phyloP scores from a whole-genome alignment of 164 flowering plant genomes.

The Chimonanthus salicifolius region DNA sequence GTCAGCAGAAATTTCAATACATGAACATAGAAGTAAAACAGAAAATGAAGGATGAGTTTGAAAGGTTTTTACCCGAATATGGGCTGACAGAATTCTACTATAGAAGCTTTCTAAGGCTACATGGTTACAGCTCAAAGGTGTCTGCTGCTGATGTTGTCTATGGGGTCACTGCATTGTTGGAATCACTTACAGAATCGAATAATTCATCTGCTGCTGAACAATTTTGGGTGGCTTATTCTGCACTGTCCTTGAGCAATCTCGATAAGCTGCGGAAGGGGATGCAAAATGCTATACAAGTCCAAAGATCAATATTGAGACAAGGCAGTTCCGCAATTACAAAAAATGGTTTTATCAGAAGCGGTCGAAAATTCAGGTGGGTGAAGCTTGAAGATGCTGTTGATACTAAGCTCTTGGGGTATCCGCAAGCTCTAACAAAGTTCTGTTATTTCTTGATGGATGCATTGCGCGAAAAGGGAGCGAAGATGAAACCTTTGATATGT shows the following conservation, averaged over 20 bases:
- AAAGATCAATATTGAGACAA: constrained; percentile 80
- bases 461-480: constrained; percentile 81
- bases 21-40: constrained; percentile 82
- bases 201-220: constrained; percentile 71
- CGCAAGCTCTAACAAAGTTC: constrained; percentile 90
- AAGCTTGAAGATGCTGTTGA: constrained; percentile 88
- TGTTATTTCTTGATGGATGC: constrained; percentile 95
- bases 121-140: constrained; percentile 84
- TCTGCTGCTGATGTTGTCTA: constrained; percentile 98
- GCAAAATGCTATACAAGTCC: constrained; percentile 82
- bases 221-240: constrained; percentile 79
- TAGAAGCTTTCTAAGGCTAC: constrained; percentile 70
- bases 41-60: constrained; percentile 88
- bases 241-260: constrained; percentile 67
- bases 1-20: constrained; percentile 93
- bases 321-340: constrained; percentile 90
- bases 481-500: constrained; percentile 87
- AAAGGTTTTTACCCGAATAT: constrained; percentile 75
- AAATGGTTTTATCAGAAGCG: constrained; percentile 79
- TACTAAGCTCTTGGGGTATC: constrained; percentile 68
- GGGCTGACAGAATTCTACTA: constrained; percentile 89
- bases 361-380: constrained; percentile 91
- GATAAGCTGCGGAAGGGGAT: constrained; percentile 69
- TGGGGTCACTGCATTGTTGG: constrained; percentile 85
- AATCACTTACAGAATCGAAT: constrained; percentile 56